Percentiles rank a stretch among this genome's conserved stretches.
These are phyloP conservation scores for Aspergillus viridinutans DNA, from an alignment of 2,329 filamentous ascomycete genomes.

Conservation along the genomic window DNA sequence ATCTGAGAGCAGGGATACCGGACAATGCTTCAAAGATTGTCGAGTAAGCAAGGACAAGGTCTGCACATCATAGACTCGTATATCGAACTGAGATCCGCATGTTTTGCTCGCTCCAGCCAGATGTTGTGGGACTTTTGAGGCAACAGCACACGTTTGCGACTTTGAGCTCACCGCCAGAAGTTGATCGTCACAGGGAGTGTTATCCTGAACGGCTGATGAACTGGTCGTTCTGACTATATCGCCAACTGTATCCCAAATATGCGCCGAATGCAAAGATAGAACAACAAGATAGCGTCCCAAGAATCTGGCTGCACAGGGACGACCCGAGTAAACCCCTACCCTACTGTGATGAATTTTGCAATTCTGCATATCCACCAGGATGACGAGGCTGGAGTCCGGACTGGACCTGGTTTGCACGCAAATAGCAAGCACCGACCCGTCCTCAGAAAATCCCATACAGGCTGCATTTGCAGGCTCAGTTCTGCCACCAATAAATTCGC, in stretches of 20 bases:
- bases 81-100: constrained; percentile 37
- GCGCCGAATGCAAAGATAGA: constrained; percentile 64
- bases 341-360: constrained; percentile 65
- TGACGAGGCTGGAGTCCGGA: constrained; percentile 58
- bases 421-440: constrained; percentile 77
- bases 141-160: constrained; percentile 63
- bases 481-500: constrained; percentile 17
- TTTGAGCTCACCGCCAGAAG: constrained; percentile 64
- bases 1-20: constrained; percentile 64
- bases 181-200: constrained; percentile 14
- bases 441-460: constrained; percentile 72
- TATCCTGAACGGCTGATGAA: constrained; percentile 40
- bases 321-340: constrained; percentile 62
- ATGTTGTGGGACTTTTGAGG: constrained; percentile 36
- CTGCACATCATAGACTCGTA: constrained; percentile 65
- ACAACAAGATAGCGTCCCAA: constrained; percentile 70
- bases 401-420: constrained; percentile 39
- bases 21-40: constrained; percentile 51
- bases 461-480: constrained; percentile 49
- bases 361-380: constrained; percentile 70
- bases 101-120: constrained; percentile 42
- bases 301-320: constrained; percentile 65
- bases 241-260: constrained; percentile 77
- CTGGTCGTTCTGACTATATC: constrained; percentile 69
- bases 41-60: constrained; percentile 57